These are phyloP conservation scores for Pythium guiyangense DNA, from an alignment of 352 stramenopile species.

Conservation along the genomic window DNA sequence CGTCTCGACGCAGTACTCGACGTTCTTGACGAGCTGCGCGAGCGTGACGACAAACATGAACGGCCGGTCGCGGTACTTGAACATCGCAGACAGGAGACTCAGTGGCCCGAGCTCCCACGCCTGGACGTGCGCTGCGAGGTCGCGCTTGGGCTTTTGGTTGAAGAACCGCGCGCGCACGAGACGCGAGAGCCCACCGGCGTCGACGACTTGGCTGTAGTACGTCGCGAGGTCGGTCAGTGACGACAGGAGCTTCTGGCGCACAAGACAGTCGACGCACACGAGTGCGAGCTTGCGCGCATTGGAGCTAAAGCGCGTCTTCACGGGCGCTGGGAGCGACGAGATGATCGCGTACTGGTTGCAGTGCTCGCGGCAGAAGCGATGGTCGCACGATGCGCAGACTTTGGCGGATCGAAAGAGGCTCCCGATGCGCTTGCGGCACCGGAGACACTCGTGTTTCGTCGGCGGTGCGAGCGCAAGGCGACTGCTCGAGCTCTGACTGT, in stretches of 20 bases:
- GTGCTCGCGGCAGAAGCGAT: conserved; percentile 45
- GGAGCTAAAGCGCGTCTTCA: conserved; percentile 3
- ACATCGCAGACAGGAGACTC: conserved; percentile 55
- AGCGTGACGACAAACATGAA: conserved; percentile 71
- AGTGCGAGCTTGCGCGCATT: conserved; percentile 17
- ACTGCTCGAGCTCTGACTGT: not conserved
- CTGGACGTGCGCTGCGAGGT: conserved; percentile 38
- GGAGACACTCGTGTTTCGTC: conserved; percentile 28
- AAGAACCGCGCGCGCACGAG: conserved; percentile 57
- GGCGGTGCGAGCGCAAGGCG: conserved; percentile 12
- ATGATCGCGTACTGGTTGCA: conserved; percentile 28
- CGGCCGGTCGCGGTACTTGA: conserved; percentile 58
- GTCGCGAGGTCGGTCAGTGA: conserved; percentile 18
- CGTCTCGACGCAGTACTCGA: conserved; percentile 48
- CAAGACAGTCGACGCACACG: conserved; percentile 40
- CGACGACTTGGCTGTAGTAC: conserved; percentile 28
- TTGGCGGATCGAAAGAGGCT: conserved; percentile 37
- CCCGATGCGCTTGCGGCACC: conserved; percentile 40
- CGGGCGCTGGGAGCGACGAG: conserved; percentile 14
- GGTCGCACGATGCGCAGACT: conserved; percentile 37
- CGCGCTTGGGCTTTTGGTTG: conserved; percentile 35
- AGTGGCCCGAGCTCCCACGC: conserved; percentile 36
- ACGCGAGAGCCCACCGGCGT: conserved; percentile 41
- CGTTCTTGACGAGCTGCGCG: conserved; percentile 50
- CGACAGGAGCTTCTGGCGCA: conserved; percentile 44